phyloP scores from a whole-genome alignment of 2,329 filamentous ascomycete genomes.

The Colletotrichum salicis region DNA sequence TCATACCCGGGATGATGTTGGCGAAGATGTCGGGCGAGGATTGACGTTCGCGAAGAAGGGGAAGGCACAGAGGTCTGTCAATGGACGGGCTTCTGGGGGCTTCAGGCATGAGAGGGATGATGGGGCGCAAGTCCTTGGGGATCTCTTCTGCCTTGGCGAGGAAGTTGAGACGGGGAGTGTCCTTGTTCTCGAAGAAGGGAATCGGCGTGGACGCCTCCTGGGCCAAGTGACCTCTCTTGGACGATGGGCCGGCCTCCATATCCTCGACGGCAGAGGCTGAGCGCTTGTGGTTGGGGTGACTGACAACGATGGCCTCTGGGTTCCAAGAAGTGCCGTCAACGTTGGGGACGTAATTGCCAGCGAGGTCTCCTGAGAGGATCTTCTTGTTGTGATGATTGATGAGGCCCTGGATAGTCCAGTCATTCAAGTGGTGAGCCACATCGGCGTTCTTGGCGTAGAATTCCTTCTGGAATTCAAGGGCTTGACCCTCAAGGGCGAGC shows the following conservation, averaged over 20 bases:
- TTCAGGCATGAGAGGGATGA: not conserved
- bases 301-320: not conserved
- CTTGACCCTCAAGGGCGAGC: constrained; percentile 10
- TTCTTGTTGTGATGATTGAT: not conserved
- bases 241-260: no score
- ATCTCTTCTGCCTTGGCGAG: not conserved
- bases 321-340: not conserved
- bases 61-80: not conserved
- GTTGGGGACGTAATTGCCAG: not conserved
- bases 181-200: not conserved
- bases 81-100: not conserved
- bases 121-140: not conserved
- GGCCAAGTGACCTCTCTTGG: not conserved
- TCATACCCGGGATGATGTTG: not conserved
- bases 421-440: constrained; percentile 2
- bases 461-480: not conserved
- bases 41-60: not conserved
- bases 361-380: not conserved
- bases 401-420: constrained; percentile 24
- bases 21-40: not conserved
- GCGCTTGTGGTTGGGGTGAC: constrained; percentile 1
- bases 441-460: constrained; percentile 7
- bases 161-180: constrained; percentile 19
- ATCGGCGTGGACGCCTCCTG: not conserved
- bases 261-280: not conserved